These are phyloP conservation scores for Tulasnella sp. DNA, from an alignment of 768 basidiomycete species.

Conservation along the genomic window DNA sequence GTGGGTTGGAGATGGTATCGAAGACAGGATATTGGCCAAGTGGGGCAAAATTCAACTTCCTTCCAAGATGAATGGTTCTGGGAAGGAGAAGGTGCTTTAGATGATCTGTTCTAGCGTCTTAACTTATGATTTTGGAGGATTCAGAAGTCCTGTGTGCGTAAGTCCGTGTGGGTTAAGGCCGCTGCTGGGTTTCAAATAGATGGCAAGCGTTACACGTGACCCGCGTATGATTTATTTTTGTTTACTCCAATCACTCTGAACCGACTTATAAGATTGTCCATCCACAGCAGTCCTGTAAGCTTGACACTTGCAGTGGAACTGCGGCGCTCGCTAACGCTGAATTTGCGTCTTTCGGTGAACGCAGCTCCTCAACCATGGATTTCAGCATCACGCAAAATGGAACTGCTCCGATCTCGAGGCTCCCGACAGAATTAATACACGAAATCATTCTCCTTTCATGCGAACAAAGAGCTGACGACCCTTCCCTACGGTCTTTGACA, in stretches of 20 bases:
- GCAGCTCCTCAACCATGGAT: too few relatives aligned
- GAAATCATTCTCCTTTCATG: too few relatives aligned
- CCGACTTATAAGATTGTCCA: too few relatives aligned
- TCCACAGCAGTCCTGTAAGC: too few relatives aligned
- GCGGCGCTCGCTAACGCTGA: too few relatives aligned
- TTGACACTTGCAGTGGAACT: too few relatives aligned
- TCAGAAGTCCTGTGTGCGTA: neutral
- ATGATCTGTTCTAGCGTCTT: neutral
- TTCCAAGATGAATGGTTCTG: neutral
- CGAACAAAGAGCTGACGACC: too few relatives aligned
- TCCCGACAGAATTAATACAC: too few relatives aligned
- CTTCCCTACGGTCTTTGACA: too few relatives aligned
- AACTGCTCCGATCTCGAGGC: too few relatives aligned
- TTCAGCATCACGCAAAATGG: too few relatives aligned
- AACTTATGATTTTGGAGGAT: neutral
- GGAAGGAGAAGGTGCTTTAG: slow-evolving; percentile 22
- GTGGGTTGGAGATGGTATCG: slow-evolving; percentile 83
- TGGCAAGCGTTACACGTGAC: neutral
- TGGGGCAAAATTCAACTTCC: slow-evolving; percentile 57
- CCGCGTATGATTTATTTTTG: neutral
- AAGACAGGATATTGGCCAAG: slow-evolving; percentile 72
- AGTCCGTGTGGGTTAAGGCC: neutral
- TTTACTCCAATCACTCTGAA: neutral
- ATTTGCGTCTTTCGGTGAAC: too few relatives aligned
- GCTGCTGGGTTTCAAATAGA: neutral